A percentile compares a stretch with the other conserved stretches of the same genome.
phyloP scores from a whole-genome alignment of 2,329 filamentous ascomycete genomes.

The Phialocephala sp. region DNA sequence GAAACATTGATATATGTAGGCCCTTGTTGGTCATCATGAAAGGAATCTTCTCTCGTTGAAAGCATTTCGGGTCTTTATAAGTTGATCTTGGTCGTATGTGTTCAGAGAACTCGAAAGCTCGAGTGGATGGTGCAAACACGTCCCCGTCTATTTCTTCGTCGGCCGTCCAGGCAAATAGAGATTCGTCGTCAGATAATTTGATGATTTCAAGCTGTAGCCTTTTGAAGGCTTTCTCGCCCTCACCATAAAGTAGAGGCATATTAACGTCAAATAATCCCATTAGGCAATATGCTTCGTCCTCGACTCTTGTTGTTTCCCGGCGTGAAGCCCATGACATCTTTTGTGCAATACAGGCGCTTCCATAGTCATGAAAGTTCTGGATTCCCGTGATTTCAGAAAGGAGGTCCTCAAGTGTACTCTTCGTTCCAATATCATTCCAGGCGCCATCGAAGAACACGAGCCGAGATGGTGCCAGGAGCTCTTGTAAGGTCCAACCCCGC shows the following conservation, averaged over 20 bases:
- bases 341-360: slow-evolving; percentile 39
- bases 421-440: slow-evolving; percentile 12
- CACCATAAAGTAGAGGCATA: slow-evolving; percentile 46
- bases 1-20: slow-evolving; percentile 8
- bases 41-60: background rate
- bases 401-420: background rate
- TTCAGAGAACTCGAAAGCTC: background rate
- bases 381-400: slow-evolving; percentile 37
- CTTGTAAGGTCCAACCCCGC: slow-evolving; percentile 15
- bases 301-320: slow-evolving; percentile 40
- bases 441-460: slow-evolving; percentile 7
- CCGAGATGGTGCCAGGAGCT: slow-evolving; percentile 4
- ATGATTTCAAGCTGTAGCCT: slow-evolving; percentile 46
- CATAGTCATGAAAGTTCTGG: background rate
- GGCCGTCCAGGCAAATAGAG: slow-evolving; percentile 41
- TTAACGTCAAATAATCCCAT: slow-evolving; percentile 45
- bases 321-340: slow-evolving; percentile 46
- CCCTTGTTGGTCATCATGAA: slow-evolving; percentile 13
- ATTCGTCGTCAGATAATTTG: slow-evolving; percentile 44
- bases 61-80: background rate
- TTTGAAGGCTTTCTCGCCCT: slow-evolving; percentile 43
- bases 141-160: background rate
- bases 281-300: slow-evolving; percentile 44
- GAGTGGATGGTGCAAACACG: background rate
- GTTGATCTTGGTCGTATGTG: background rate